Evolutionary conservation across 495 filamentous ascomycete species (phyloP), one percentile per base, ranked within the genome.

Genomic region (Hypoxylon perforatum): DNA sequence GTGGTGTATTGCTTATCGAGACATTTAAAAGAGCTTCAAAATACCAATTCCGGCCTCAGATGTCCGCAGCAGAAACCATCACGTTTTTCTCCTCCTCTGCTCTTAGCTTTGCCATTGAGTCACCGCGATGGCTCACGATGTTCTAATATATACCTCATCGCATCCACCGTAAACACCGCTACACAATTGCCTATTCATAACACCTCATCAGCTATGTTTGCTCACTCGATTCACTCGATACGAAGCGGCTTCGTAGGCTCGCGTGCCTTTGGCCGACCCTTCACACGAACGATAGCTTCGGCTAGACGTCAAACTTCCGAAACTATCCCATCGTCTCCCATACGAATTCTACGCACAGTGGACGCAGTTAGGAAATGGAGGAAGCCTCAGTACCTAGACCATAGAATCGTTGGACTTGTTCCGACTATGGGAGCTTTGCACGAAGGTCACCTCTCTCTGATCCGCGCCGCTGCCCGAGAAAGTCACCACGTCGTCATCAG

Each of bases 371-470:
- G 93, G 47, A 75, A 85, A 69, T 86, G 89, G 78, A 91, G 94
- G 14, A 85, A 84, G 1, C 80, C 87, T 25, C 85, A 94, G 28
- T 80, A 90, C 42, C 81, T 88, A 50, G 82, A 87, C 64, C 83
- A 88, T 72, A 87, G 89, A 30, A 88, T 88, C 15, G 87, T 99
- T 48, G 93, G 91, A 44, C 86, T 99, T 9, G 92, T 99, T 7
- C 95, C 95, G 0, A 99, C 95, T 9, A 97, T 99, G 94, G 95
- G 95, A 38, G 95, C 95, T 14, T 85, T 99, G 0, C 95, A 99
- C 76, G 85, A 90, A 59, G 95, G 95, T 22, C 95, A 99, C 75
- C 78, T 97, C 30, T 91, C 91, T 11, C 82, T 98, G 6, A 91
- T 97, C 70, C 93, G 93, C 30, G 84, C 89, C 65, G 95, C 95